These are phyloP conservation scores for Taiozyma sp. DNA, from an alignment of 1,139 yeast genomes.

Conservation along the genomic window DNA sequence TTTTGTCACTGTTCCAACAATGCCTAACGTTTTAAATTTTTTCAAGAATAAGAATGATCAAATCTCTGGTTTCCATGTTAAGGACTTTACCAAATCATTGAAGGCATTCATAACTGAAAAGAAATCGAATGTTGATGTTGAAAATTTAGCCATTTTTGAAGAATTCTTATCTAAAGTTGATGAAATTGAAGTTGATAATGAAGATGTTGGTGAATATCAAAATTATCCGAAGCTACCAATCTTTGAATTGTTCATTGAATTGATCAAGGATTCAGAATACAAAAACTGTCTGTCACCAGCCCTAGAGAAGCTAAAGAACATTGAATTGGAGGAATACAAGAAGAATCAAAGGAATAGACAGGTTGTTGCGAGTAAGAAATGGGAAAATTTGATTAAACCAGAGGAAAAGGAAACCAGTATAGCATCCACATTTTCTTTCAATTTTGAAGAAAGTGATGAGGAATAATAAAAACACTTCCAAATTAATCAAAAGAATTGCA, in stretches of 20 bases:
- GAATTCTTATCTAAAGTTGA: slow-evolving; percentile 23
- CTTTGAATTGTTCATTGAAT: slow-evolving; percentile 49
- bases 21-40: slow-evolving; percentile 60
- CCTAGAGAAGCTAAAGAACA: slow-evolving; percentile 27
- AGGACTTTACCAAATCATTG: slow-evolving; percentile 40
- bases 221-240: slow-evolving; percentile 44
- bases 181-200: slow-evolving; percentile 25
- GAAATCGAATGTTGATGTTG: slow-evolving; percentile 10
- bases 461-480: background rate
- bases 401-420: slow-evolving; percentile 1
- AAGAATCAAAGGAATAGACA: slow-evolving; percentile 20
- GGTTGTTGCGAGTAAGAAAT: slow-evolving; percentile 24
- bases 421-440: slow-evolving; percentile 17
- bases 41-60: slow-evolving; percentile 65
- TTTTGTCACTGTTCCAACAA: slow-evolving; percentile 65
- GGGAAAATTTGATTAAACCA: slow-evolving; percentile 25
- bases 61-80: slow-evolving; percentile 72
- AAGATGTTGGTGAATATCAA: slow-evolving; percentile 37
- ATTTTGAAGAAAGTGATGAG: slow-evolving; percentile 19
- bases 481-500: no score
- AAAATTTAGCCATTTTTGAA: slow-evolving; percentile 18
- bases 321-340: slow-evolving; percentile 27
- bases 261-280: slow-evolving; percentile 32
- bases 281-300: slow-evolving; percentile 32
- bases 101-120: slow-evolving; percentile 24